Percentiles rank a stretch among this genome's conserved stretches.
These are phyloP conservation scores for Pseudonectria buxi DNA, from an alignment of 2,329 filamentous ascomycete species.

Conservation along the genomic window DNA sequence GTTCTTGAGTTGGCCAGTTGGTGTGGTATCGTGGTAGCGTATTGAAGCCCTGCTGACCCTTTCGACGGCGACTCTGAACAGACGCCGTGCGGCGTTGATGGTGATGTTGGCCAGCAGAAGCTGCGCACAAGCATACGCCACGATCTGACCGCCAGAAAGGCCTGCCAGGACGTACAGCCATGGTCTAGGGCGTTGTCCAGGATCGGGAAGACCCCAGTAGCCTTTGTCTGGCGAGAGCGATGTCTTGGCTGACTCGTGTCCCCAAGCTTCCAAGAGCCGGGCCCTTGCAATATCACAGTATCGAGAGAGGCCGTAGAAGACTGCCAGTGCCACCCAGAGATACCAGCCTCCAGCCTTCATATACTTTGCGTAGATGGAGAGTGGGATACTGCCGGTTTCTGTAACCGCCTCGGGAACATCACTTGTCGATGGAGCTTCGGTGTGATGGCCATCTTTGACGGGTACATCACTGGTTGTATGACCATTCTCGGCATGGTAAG, in stretches of 20 bases:
- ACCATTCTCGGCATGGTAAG: conserved; percentile 24
- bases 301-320: conserved; percentile 58
- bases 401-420: conserved; percentile 28
- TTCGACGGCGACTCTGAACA: conserved; percentile 68
- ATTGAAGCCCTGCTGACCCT: conserved; percentile 76
- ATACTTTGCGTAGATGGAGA: conserved; percentile 76
- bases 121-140: conserved; percentile 55
- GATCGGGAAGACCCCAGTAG: conserved; percentile 47
- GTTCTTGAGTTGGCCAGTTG: conserved; percentile 86
- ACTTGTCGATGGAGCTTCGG: conserved; percentile 11
- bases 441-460: conserved; percentile 27
- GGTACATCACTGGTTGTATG: conserved; percentile 14
- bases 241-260: conserved; percentile 45
- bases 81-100: conserved; percentile 66
- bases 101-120: conserved; percentile 68
- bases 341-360: conserved; percentile 70
- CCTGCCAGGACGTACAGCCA: conserved; percentile 69
- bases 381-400: conserved; percentile 63
- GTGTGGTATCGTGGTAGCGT: conserved; percentile 85
- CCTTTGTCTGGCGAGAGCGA: conserved; percentile 3
- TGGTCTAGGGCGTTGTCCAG: conserved; percentile 58
- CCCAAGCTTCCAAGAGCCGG: conserved; percentile 85
- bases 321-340: conserved; percentile 64
- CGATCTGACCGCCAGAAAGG: conserved; percentile 55
- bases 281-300: conserved; percentile 58